These are phyloP conservation scores for Glycine latifolia DNA, from an alignment of 306 rosid genomes.

Conservation along the genomic window DNA sequence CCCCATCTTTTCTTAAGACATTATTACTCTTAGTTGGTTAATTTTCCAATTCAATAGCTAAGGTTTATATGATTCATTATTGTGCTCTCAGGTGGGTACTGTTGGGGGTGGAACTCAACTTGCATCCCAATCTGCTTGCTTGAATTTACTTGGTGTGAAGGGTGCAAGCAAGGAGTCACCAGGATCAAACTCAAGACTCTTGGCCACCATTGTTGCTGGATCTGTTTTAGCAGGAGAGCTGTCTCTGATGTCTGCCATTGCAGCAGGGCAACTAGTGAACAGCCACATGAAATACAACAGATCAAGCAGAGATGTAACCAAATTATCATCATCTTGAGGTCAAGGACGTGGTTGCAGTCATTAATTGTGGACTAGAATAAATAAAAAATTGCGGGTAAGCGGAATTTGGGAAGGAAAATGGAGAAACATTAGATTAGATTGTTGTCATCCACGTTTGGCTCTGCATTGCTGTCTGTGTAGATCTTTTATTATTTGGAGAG, in stretches of 20 bases:
- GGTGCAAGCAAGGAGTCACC: constrained; percentile 76
- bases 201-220: constrained; percentile 76
- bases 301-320: constrained; percentile 60
- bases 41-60: constrained; percentile 23
- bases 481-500: constrained; percentile 37
- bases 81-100: constrained; percentile 69
- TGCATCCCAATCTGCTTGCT: constrained; percentile 85
- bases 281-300: constrained; percentile 91
- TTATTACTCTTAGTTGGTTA: neutral
- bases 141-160: constrained; percentile 80
- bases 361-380: constrained; percentile 44
- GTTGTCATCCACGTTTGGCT: constrained; percentile 41
- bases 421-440: constrained; percentile 12
- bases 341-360: constrained; percentile 17
- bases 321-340: constrained; percentile 47
- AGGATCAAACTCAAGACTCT: constrained; percentile 72
- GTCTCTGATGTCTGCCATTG: constrained; percentile 78
- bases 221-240: constrained; percentile 80
- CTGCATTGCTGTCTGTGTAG: constrained; percentile 41
- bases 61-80: constrained; percentile 18
- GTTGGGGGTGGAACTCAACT: constrained; percentile 88
- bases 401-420: neutral
- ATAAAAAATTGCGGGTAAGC: neutral
- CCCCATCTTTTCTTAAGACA: neutral
- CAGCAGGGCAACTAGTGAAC: constrained; percentile 76